These are phyloP conservation scores for Luvunga scandens DNA, from an alignment of 345 rosid species.

Conservation along the genomic window DNA sequence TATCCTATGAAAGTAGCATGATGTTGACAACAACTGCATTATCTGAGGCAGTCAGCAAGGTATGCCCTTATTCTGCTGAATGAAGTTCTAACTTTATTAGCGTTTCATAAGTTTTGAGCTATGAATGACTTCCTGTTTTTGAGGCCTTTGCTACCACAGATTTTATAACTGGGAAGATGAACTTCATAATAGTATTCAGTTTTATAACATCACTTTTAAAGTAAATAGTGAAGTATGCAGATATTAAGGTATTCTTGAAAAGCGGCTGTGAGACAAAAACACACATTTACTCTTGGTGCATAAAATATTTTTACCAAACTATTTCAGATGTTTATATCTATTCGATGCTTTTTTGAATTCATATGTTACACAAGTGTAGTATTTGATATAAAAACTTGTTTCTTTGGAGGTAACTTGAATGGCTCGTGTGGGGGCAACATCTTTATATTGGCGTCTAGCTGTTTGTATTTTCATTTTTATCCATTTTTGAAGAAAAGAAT, in stretches of 20 bases:
- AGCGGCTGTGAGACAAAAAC: neutral
- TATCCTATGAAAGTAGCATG: constrained; percentile 79
- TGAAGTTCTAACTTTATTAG: neutral
- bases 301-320: neutral
- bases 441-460: neutral
- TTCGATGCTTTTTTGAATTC: neutral
- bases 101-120: neutral
- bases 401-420: constrained; percentile 2
- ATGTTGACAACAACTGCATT: constrained; percentile 67
- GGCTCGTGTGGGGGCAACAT: neutral
- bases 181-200: neutral
- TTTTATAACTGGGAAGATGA: neutral
- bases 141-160: neutral
- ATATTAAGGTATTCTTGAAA: neutral
- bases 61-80: constrained; percentile 19
- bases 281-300: neutral
- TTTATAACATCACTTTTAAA: neutral
- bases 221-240: neutral
- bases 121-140: neutral
- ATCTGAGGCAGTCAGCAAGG: constrained; percentile 79
- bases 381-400: neutral
- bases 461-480: neutral
- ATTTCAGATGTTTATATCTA: neutral
- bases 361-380: neutral
- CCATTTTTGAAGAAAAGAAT: neutral